phyloP scores from a whole-genome alignment of 2,329 filamentous ascomycete species.

The Ascochyta viciae-villosae region DNA sequence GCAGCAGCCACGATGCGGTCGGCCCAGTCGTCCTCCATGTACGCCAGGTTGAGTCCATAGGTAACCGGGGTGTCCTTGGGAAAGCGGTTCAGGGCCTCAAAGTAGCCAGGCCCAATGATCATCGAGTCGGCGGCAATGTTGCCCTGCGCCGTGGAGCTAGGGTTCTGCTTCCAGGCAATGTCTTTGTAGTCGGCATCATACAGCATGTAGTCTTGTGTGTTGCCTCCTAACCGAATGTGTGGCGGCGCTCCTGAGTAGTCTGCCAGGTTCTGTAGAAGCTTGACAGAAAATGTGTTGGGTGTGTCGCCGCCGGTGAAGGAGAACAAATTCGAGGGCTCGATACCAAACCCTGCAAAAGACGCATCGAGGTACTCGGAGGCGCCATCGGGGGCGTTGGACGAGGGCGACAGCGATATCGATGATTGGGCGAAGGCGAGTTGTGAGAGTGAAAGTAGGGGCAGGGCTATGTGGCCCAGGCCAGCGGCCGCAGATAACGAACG shows the following conservation, averaged over 20 bases:
- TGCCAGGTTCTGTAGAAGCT: conserved; percentile 58
- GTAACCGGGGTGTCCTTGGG: conserved; percentile 59
- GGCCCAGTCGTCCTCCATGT: conserved; percentile 53
- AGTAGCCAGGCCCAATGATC: conserved; percentile 57
- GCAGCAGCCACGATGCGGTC: conserved; percentile 54
- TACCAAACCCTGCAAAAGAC: conserved; percentile 59
- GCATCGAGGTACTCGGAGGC: conserved; percentile 50
- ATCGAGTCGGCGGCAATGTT: conserved; percentile 52
- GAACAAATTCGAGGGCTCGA: conserved; percentile 61
- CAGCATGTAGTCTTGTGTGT: conserved; percentile 60
- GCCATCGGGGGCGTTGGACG: conserved; percentile 34
- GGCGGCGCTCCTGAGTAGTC: conserved; percentile 58
- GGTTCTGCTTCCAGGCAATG: conserved; percentile 51
- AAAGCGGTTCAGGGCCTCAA: conserved; percentile 57
- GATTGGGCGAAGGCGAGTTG: conserved; percentile 36
- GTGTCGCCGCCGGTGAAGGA: conserved; percentile 56
- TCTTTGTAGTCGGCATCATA: conserved; percentile 49
- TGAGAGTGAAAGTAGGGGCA: conserved; percentile 29
- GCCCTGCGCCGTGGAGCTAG: conserved; percentile 50
- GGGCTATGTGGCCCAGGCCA: conserved; percentile 10
- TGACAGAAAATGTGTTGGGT: conserved; percentile 55
- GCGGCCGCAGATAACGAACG: conserved; percentile 24
- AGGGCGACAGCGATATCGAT: conserved; percentile 42
- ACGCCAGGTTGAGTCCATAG: conserved; percentile 60
- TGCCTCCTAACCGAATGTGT: conserved; percentile 59